phyloP scores from a whole-genome alignment of 2,329 filamentous ascomycete genomes.

The Aspergillus sp. region DNA sequence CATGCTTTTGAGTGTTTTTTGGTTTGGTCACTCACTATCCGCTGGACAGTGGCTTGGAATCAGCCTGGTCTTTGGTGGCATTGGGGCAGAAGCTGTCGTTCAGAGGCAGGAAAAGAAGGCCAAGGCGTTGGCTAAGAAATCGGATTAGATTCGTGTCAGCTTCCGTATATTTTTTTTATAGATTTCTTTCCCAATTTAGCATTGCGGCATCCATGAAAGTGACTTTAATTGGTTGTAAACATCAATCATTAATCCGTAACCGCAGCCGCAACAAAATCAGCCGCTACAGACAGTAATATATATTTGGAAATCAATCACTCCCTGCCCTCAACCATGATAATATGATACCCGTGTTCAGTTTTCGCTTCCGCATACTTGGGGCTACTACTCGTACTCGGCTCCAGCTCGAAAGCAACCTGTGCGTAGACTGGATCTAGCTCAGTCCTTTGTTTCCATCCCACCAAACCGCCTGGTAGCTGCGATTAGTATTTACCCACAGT shows the following conservation, averaged over 20 bases:
- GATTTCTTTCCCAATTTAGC: background rate
- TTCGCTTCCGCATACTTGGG: conserved; percentile 63
- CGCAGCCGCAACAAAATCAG: background rate
- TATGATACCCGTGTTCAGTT: conserved; percentile 66
- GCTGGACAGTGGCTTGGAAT: conserved; percentile 95
- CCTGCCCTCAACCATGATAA: conserved; percentile 67
- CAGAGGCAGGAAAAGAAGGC: conserved; percentile 78
- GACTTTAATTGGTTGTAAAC: background rate
- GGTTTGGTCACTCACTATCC: conserved; percentile 85
- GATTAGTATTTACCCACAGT: background rate
- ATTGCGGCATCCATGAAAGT: background rate
- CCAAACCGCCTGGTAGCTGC: conserved; percentile 52
- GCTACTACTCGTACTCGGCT: conserved; percentile 59
- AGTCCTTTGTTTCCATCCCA: conserved; percentile 64
- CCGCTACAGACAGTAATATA: background rate
- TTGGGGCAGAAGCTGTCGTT: conserved; percentile 85
- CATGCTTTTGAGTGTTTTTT: conserved; percentile 93
- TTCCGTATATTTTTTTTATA: conserved; percentile 1
- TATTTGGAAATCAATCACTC: conserved; percentile 41
- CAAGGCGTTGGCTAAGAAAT: conserved; percentile 29
- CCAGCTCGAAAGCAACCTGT: conserved; percentile 62
- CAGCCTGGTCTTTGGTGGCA: conserved; percentile 87
- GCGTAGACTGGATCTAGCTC: conserved; percentile 60
- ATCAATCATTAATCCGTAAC: background rate
- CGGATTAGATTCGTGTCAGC: conserved; percentile 20